These are phyloP conservation scores for Taiwanofungus camphoratus DNA, from an alignment of 1,284 basidiomycete species.

Conservation along the genomic window DNA sequence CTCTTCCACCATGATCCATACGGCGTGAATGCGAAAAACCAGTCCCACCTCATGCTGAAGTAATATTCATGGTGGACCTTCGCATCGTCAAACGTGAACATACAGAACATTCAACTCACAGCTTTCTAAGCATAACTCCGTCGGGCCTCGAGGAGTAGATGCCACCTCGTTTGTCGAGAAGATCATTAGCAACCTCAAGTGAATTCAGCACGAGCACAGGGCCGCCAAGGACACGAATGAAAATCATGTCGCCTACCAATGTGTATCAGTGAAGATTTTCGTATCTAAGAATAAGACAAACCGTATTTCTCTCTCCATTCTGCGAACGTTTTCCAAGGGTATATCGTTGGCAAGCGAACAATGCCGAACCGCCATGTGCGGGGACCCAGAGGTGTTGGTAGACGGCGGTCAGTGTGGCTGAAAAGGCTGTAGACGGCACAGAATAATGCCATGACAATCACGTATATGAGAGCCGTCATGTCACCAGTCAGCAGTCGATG, in stretches of 20 bases:
- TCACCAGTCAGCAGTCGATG: too few species aligned
- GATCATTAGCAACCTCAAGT: constrained; percentile 43
- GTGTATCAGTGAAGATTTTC: too few species aligned
- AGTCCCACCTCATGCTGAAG: constrained; percentile 43
- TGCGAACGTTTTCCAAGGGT: constrained; percentile 44
- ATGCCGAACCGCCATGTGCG: constrained; percentile 31
- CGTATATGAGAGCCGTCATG: too few species aligned
- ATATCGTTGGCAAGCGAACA: constrained; percentile 30
- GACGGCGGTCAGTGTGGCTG: too few species aligned
- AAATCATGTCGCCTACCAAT: constrained; percentile 16
- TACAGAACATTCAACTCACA: constrained; percentile 30
- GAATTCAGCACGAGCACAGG: constrained; percentile 18
- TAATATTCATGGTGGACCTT: neutral
- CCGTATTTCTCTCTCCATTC: constrained; percentile 42
- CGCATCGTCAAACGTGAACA: neutral
- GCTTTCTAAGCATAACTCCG: constrained; percentile 40
- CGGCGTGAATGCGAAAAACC: constrained; percentile 41
- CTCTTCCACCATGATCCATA: constrained; percentile 38
- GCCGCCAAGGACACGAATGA: constrained; percentile 30
- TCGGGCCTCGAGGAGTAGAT: constrained; percentile 42
- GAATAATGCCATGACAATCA: too few species aligned
- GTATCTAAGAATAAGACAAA: constrained; percentile 18
- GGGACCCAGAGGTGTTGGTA: constrained; percentile 45
- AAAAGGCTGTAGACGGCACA: too few species aligned
- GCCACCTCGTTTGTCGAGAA: constrained; percentile 46